Evolutionary conservation across 345 rosid genomes (phyloP).

Genomic region (Bretschneidera sinensis): DNA sequence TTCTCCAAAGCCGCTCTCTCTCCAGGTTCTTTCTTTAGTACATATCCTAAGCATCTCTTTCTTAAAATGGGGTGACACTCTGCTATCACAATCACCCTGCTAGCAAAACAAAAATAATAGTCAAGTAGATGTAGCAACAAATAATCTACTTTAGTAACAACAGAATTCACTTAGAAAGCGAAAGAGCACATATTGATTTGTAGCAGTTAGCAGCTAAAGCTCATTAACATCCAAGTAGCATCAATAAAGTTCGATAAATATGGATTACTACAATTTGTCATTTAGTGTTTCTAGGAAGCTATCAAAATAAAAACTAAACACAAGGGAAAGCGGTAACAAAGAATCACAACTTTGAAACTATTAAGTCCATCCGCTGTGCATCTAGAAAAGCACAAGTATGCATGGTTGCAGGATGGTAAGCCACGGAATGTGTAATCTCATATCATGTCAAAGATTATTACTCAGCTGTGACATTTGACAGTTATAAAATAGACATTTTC

Average conservation of each 20-base stretch:
- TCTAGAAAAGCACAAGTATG: no score
- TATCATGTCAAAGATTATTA: no score
- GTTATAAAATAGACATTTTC: no score
- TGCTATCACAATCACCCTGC: conserved; percentile 45
- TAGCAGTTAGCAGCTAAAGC: no score
- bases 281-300: background rate
- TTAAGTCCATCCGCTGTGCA: background rate
- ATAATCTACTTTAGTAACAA: background rate
- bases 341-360: background rate
- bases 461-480: no score
- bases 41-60: conserved; percentile 69
- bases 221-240: background rate
- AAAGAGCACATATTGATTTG: no score
- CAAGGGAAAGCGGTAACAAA: background rate
- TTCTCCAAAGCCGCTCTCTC: conserved; percentile 84
- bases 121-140: conserved; percentile 1
- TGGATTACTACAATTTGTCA: no score
- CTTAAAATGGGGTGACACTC: conserved; percentile 60
- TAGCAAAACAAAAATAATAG: conserved; percentile 12
- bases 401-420: no score
- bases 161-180: no score
- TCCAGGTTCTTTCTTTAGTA: conserved; percentile 61
- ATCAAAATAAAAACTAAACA: background rate
- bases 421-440: no score
- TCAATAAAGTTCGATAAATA: no score